Evolutionary conservation across 176 grass and related monocot species (phyloP), one percentile per base, ranked within the genome.

Genomic region (Oryza glumipatula): DNA sequence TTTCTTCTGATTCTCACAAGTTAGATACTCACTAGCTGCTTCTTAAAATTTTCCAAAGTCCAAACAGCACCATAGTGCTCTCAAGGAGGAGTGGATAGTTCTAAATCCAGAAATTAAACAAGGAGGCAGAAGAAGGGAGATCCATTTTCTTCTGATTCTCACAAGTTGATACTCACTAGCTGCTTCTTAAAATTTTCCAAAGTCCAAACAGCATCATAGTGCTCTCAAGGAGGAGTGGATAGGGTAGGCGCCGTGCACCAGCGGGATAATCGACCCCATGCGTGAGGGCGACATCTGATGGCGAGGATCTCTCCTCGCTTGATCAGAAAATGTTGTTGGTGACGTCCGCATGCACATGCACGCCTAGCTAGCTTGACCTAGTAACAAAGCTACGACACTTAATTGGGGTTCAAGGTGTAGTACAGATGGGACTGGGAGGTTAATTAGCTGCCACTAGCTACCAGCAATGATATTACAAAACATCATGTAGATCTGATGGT

Each of bases 401-500:
- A 58, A 58, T 58, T 58, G 6, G 74, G 36, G 6, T 82, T 73
- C 12, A 13, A 44, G 9, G 60, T 21, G 49, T 69, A 39, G 80
- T 80, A 61, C 76, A 67, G 74, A 33, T 33, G 15, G 21, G 39
- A 68, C 82, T 70, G 76, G 70, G 76, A 22, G 69, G 52, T 17
- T 38, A 72, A 71, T 76, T 82, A 65, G 88, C 23, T 67, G 83
- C 73, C 52, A 64, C 70, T 80, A 75, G 72, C 77, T 48, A 81
- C 71, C 56, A 49, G 47, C 6, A 15, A 61, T 74, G 10, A 64
- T 51, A 60, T 72, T 78, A 65, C 73, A 89, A 21, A 74, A 33
- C 35, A 15, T 33, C 11, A 21, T 32, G 11, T 76, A 48, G 61
- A 75, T 82, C 65, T 52, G 73, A 77, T 63, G 72, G 72, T 60